Base-by-base conservation (phyloP, 345 rosid genomes). In the Cardamine resedifolia region DNA sequence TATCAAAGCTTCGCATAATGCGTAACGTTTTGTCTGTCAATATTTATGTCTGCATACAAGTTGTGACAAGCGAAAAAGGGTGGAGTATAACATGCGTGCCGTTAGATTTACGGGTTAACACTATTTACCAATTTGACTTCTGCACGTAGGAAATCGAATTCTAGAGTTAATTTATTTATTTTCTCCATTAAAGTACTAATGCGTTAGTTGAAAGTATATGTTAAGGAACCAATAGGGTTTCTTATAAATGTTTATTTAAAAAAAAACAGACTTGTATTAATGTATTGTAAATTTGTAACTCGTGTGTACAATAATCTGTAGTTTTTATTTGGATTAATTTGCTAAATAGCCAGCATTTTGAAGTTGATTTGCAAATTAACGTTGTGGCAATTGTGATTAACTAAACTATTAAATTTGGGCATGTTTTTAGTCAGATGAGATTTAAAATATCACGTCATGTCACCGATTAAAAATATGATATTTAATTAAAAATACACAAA, bases 21-120 rank as follows among this genome's bases (percentile, higher is more conserved):
- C 75, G 75, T 58, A 48, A 49, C 62, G 68, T 28, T 72, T 50
- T 16, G 51, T n/a, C 50, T 24, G 30, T 69, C 47, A 10, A 19
- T 26, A 39, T 26, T 14, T 48, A 41, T 72, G 76, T 63, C 76
- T 62, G 76, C 76, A 62, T 41, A 72, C 38, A 45, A 66, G 36
- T 18, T 34, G 70, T 55, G 70, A 64, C 55, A 44, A 63, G 38
- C 20, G 20, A 27, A 49, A 45, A 71, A 53, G 6, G n/a, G 41
- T 50, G 12, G n/a, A 38, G 18, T 41, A 51, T 19, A 65, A 57
- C 59, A 48, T 65, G 60, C 51, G 23, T 73, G 65, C 51, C 59
- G 41, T 55, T 27, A 39, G 30, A 48, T 24, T 34, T 60, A 49
- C 60, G 28, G 8, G 74, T 7, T 58, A 31, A 69, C 26, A 45